phyloP scores from a whole-genome alignment of 768 basidiomycete species.

The Megacollybia marginata region DNA sequence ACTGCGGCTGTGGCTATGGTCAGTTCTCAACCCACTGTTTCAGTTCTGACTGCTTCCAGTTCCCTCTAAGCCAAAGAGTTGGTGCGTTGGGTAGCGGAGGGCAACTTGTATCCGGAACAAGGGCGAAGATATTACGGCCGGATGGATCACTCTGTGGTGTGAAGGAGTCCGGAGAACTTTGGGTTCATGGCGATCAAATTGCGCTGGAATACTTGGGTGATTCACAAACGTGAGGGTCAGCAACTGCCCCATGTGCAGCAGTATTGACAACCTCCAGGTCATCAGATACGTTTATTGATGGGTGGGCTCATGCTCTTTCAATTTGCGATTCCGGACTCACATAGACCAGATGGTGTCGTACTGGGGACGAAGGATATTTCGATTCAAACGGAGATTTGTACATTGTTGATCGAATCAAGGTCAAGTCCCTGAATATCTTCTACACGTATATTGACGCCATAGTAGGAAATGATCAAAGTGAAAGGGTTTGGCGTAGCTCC shows the following conservation, averaged over 20 bases:
- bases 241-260: too few relatives aligned
- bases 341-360: neutral
- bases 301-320: too few relatives aligned
- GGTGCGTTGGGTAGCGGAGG: conserved; percentile 30
- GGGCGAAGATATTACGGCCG: conserved; percentile 27
- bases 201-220: conserved; percentile 29
- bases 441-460: neutral
- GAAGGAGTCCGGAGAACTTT: conserved; percentile 32
- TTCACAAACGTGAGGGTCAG: conserved; percentile 31
- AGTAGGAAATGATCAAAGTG: conserved; percentile 46
- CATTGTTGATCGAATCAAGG: neutral
- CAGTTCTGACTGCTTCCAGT: too few relatives aligned
- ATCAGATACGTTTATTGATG: too few relatives aligned
- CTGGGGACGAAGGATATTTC: neutral
- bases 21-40: too few relatives aligned
- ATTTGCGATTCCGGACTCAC: too few relatives aligned
- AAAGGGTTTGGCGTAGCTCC: conserved; percentile 45
- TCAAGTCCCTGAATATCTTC: neutral
- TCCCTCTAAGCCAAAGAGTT: conserved; percentile 19
- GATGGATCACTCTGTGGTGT: conserved; percentile 28
- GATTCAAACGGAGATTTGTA: neutral
- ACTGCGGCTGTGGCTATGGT: too few relatives aligned
- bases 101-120: conserved; percentile 28
- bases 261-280: too few relatives aligned
- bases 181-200: conserved; percentile 27